Evolutionary conservation across 2,329 filamentous ascomycete species (phyloP), one percentile per base, ranked within the genome.

Genomic region (Ramularia collo-cygni): DNA sequence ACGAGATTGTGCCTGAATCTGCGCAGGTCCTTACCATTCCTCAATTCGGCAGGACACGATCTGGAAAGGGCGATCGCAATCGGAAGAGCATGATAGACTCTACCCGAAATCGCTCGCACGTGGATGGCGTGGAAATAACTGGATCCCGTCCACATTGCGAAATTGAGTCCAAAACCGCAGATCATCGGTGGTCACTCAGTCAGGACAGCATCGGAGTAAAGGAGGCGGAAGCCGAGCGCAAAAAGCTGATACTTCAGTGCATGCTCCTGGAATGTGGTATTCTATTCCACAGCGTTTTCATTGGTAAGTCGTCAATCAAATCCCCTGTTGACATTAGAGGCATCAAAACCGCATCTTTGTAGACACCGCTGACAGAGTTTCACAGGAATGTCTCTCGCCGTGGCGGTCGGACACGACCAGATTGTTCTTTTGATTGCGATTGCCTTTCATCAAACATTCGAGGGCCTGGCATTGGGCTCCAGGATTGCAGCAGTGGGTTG

Each of bases 211-310:
- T 49, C 17, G 40, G 26, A 35, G 6, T 35, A 43, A n/a, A n/a
- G n/a, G n/a, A n/a, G n/a, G n/a, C n/a, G n/a, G n/a, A n/a, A n/a
- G n/a, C n/a, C n/a, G 31, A 40, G 62, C 67, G 73, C 59, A 72
- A 73, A 55, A 82, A 76, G 56, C 75, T 79, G 59, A 72, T 80
- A 2, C 68, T 83, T 56, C 81, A 85, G 59, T 83, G 83, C 48
- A 74, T 81, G 3, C 69, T 86, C 1, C 71, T 85, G 4, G 82
- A 86, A 56, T 77, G 81, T 38, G 82, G 82, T 41, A 86, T 86
- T 46, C 67, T 86, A 2, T 86, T 85, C 57, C 82, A 86, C 62
- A 83, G 78, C 40, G 72, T 86, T 34, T 83, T 84, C 56, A 79
- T 83, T 33, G 79, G 79, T 39, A n/a, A n/a, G n/a, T n/a, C n/a